Percentiles rank a stretch among this genome's conserved stretches.
phyloP scores from a whole-genome alignment of 179 eudicot species.

The Silene vulgaris region DNA sequence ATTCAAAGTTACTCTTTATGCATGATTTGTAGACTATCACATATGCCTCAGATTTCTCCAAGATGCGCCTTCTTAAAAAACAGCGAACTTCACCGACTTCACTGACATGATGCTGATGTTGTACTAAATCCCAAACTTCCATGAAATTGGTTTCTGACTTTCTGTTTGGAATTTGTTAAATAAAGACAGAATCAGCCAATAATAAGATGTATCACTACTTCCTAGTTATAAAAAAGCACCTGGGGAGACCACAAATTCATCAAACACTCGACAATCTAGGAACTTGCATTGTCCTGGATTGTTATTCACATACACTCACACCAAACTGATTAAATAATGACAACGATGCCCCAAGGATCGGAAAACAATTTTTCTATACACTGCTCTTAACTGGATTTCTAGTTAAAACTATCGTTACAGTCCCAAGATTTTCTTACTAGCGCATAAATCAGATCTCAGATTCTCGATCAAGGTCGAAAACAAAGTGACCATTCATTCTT shows the following conservation, averaged over 20 bases:
- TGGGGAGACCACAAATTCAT: neutral
- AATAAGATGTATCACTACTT: slow-evolving; percentile 10
- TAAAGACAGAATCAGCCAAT: slow-evolving; percentile 15
- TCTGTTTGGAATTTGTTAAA: neutral
- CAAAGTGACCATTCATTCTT: neutral
- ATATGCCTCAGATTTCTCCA: too few species aligned
- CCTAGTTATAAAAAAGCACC: neutral
- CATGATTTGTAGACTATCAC: too few species aligned
- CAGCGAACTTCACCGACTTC: slow-evolving; percentile 14
- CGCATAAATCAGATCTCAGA: too few species aligned
- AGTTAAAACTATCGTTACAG: too few species aligned
- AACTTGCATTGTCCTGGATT: neutral
- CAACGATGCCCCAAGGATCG: neutral
- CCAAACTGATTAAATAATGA: neutral
- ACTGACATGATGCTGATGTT: neutral
- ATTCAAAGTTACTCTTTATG: too few species aligned
- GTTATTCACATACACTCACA: neutral
- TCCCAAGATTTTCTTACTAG: too few species aligned
- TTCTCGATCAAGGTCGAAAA: neutral
- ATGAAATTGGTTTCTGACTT: slow-evolving; percentile 1
- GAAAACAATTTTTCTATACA: neutral
- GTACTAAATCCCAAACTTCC: neutral
- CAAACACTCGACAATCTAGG: neutral
- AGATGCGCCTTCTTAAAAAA: too few species aligned
- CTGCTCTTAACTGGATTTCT: neutral